Percentiles rank a stretch among this genome's conserved stretches.
Evolutionary conservation across 345 rosid genomes (phyloP).

Genomic region (Hibiscus mutabilis): DNA sequence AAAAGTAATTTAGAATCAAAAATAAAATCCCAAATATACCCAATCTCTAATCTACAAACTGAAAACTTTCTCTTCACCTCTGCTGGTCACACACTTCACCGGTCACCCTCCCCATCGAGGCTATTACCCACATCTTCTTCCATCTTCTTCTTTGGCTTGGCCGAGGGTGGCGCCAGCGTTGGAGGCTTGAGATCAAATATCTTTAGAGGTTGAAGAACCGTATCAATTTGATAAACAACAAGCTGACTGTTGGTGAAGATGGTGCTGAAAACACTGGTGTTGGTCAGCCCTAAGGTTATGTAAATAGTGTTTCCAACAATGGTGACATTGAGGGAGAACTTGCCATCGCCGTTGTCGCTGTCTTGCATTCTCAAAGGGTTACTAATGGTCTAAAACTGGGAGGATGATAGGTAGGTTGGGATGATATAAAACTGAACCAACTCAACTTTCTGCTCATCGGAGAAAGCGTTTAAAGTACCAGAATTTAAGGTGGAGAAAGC

Average conservation of each 20-base stretch:
- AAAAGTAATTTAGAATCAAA: too few relatives aligned
- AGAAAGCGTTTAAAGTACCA: conserved; percentile 31
- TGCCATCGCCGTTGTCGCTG: conserved; percentile 27
- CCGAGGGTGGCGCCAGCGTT: conserved; percentile 32
- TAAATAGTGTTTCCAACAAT: conserved; percentile 31
- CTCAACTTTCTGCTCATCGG: conserved; percentile 30
- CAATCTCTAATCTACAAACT: too few relatives aligned
- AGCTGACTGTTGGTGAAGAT: conserved; percentile 39
- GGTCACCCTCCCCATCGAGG: too few relatives aligned
- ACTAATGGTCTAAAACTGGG: conserved; percentile 33
- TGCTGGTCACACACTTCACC: too few relatives aligned
- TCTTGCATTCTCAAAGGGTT: conserved; percentile 41
- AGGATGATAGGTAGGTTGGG: conserved; percentile 26
- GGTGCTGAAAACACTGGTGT: conserved; percentile 36
- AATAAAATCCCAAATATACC: too few relatives aligned
- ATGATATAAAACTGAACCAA: conserved; percentile 36
- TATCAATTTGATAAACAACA: conserved; percentile 34
- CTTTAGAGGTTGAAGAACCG: conserved; percentile 34
- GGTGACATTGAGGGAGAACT: conserved; percentile 34
- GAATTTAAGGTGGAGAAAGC: conserved; percentile 28
- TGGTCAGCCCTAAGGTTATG: conserved; percentile 34
- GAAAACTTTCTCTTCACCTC: too few relatives aligned
- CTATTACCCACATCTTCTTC: conserved; percentile 9
- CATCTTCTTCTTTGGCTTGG: conserved; percentile 22
- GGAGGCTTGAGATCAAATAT: conserved; percentile 33